Base-by-base conservation (phyloP, 768 basidiomycete species). In the Crassisporium funariophilum region DNA sequence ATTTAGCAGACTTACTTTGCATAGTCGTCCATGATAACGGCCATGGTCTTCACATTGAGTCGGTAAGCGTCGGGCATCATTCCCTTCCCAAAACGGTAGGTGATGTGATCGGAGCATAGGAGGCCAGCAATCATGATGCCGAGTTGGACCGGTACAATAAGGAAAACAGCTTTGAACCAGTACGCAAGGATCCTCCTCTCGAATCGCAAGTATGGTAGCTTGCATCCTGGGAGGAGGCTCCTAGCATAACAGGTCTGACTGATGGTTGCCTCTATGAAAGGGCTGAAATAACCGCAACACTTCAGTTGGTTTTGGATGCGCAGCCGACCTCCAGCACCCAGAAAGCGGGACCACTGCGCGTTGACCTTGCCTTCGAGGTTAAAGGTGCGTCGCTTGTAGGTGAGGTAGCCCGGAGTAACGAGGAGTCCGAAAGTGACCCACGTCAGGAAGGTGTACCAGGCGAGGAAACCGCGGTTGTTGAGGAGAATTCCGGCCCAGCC, bases 391-490 rank as follows among this genome's bases (percentile, higher is more conserved):
- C 75, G 71, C 58, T 83, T 83, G 76, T 89, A 93, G 35, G 86
- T 82, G 54, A 89, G 68, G 66, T 93, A 92, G 0, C 90, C 89
- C 0, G 90, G 91, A 0, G 80, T 70, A 59, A 88, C 78, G 58
- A 91, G 75, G 49, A 89, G 68, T 1, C 74, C 85, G 58, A 92
- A 84, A 46, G 79, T 79, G 60, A 86, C 62, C 90, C 89, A 93
- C 42, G 84, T 77, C 35, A 86, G 60, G 66, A 90, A 85, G 56
- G 88, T 75, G 71, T 90, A 91, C 49, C 82, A 64, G 16, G 88
- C 86, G 51, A 91, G 81, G 78, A 93, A 90, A 44, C 79, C 69
- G 41, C 91, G 88, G 64, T 91, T 90, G 77, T 93, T 92, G 58
- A 91, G 81, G 23, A 93, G 73, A 62, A 91, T 83, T 21, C 90